Evolutionary conservation across 1,284 basidiomycete species (phyloP), one percentile per base, ranked within the genome.

Genomic region (Inonotus obliquus): DNA sequence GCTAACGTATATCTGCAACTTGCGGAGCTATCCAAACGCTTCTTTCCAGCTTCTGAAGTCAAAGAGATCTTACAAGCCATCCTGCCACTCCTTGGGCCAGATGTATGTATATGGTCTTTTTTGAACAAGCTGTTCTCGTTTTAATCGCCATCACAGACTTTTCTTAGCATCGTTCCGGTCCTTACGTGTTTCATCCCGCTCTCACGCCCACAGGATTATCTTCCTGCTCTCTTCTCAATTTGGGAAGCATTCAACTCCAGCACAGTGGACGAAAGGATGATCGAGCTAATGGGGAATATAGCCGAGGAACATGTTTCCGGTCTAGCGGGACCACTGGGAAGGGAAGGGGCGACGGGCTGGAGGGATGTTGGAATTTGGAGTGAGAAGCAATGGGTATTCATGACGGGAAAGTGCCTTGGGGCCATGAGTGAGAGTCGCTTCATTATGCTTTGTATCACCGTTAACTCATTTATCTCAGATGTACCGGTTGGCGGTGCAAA

Each of bases 361-460:
- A 87, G 85, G 70, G 89, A 94, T 65, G 81, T 95, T 21, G 94
- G 92, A 23, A 92, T 99, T 63, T 97, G 95, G 82, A 91, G 85
- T 6, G 84, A 94, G 62, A 77, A 84, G 41, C 88, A 99, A 73
- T 99, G 94, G 85, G 85, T 87, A 61, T 79, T 91, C 41, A 77
- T 99, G 62, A 86, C 96, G 72, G 87, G 89, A 29, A 96, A 97
- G 73, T 91, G 91, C 32, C 77, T 99, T 37, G 82, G 87, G 45
- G 90, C 92, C 9, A 91, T 98, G 81, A 93, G 87, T 96, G 74
- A 67, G 91, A 79, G 39, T 63, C 56, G 5, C 17, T 45, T 32
- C 17, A 57, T 23, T 98, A 35, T 81, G 87, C 49, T 89, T 91
- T 9, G 91, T 97, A 87, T 95, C 74, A 66, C 90, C 80, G 41